Percentiles rank a stretch among this genome's conserved stretches.
phyloP scores from a whole-genome alignment of 2,329 filamentous ascomycete genomes.

The Ilyonectria destructans region DNA sequence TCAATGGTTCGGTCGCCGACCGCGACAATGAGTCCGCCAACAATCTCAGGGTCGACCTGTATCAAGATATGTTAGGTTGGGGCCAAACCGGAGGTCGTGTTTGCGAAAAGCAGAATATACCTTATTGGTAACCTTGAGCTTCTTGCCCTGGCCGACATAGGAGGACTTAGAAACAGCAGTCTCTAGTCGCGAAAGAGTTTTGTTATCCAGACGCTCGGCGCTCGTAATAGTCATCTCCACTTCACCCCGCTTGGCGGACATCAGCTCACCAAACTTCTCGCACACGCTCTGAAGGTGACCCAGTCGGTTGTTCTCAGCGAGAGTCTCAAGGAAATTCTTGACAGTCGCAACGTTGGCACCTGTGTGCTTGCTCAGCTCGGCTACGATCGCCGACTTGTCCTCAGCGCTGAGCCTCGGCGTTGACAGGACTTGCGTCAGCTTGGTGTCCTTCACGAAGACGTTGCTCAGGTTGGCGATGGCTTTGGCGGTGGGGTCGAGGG shows the following conservation, averaged over 20 bases:
- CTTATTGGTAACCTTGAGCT: constrained; percentile 96
- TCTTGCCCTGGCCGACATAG: constrained; percentile 93
- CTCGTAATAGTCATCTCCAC: constrained; percentile 93
- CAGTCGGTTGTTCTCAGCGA: constrained; percentile 97
- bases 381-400: constrained; percentile 90
- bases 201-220: constrained; percentile 90
- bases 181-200: constrained; percentile 89
- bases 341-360: constrained; percentile 84
- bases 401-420: constrained; percentile 83
- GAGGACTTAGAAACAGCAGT: constrained; percentile 89
- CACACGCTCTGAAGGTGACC: constrained; percentile 85
- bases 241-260: constrained; percentile 92
- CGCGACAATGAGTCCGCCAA: constrained; percentile 95
- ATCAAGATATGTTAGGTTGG: constrained; percentile 31
- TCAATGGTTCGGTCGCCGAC: constrained; percentile 98
- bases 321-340: constrained; percentile 92
- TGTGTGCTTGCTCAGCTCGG: constrained; percentile 89
- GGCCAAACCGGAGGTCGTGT: neutral
- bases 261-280: constrained; percentile 89
- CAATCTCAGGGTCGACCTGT: constrained; percentile 93
- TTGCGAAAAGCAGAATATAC: constrained; percentile 61
- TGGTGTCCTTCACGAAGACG: constrained; percentile 86
- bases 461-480: constrained; percentile 80
- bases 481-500: constrained; percentile 88
- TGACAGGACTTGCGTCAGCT: constrained; percentile 82